A percentile compares a stretch with the other conserved stretches of the same genome.
These are phyloP conservation scores for Inga oerstediana DNA, from an alignment of 306 rosid genomes.

Conservation along the genomic window DNA sequence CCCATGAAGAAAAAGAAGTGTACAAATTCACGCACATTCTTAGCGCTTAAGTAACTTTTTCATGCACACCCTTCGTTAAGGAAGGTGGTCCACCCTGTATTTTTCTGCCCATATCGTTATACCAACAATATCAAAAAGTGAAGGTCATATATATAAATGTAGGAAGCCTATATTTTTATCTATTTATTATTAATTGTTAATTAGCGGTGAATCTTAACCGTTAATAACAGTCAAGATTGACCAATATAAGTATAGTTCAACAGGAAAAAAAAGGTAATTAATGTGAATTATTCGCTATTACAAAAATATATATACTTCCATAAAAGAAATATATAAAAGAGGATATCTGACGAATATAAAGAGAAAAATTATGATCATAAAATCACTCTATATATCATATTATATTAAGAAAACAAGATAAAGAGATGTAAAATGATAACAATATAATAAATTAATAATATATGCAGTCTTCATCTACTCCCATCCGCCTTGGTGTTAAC, in stretches of 20 bases:
- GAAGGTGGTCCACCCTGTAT: background rate
- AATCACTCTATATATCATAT: too few species aligned
- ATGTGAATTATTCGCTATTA: background rate
- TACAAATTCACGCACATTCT: background rate
- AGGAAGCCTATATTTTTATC: background rate
- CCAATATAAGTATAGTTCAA: slow-evolving; percentile 40
- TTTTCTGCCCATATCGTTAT: background rate
- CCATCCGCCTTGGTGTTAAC: too few species aligned
- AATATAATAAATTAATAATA: too few species aligned
- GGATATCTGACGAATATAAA: background rate
- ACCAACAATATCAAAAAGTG: background rate
- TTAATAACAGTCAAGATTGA: background rate
- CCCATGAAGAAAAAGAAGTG: background rate
- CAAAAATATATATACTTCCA: background rate
- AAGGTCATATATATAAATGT: background rate
- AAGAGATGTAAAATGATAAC: too few species aligned
- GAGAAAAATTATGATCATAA: too few species aligned
- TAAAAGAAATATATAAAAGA: too few species aligned
- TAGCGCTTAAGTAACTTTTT: background rate
- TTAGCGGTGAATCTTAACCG: background rate
- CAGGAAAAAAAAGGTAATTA: slow-evolving; percentile 28
- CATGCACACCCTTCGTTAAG: background rate
- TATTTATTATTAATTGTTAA: background rate
- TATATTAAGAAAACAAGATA: too few species aligned
- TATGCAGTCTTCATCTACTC: too few species aligned